Base-by-base conservation (phyloP, 106 monocot genomes). In the Dactylorhiza incarnata region DNA sequence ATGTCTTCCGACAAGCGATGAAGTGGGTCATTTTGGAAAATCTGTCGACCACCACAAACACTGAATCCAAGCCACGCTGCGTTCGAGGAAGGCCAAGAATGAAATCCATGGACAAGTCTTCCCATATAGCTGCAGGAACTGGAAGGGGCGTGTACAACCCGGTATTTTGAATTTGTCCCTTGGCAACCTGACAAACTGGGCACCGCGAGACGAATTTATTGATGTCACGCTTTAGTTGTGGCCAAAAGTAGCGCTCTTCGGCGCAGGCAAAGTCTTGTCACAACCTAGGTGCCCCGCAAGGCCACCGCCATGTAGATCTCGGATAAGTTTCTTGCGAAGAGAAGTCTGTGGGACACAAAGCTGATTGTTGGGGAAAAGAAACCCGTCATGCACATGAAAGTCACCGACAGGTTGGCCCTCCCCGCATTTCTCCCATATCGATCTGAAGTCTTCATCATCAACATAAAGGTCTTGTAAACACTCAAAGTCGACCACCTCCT, bases 21-120 rank as follows among this genome's bases (percentile, higher is more conserved):
- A 79, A 73, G 17, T 73, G 73, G 5, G 72, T 61, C 79, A 73
- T 73, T 49, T 79, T 79, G 2, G 79, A 79, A 22, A 63, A 79
- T 10, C 47, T 16, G 48, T 79, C 73, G 23, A 73, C 63, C 1
- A 73, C 79, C 8, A 73, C 73, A 24, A 71, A 12, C 25, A 2
- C 4, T 12, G 37, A 71, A 37, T 45, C 45, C 26, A 26, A 5
- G 1, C 11, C 47, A 14, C 44, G 15, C 12, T 74, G 62, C 2
- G 80, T 80, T 17, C 44, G 6, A 9, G 74, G 74, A 7, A 80
- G 11, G 1, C 67, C 74, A 0, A 80, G 20, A 14, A 80, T 0
- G 13, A 80, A 80, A 20, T 80, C 63, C n/a, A 73, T 61, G 15
- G n/a, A 61, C 46, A 79, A 22, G 62, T 59, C 61, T 0, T 59